Conservation (phyloP, 1,139 yeast genomes). For the Pneumocystis oryctolagi region DNA sequence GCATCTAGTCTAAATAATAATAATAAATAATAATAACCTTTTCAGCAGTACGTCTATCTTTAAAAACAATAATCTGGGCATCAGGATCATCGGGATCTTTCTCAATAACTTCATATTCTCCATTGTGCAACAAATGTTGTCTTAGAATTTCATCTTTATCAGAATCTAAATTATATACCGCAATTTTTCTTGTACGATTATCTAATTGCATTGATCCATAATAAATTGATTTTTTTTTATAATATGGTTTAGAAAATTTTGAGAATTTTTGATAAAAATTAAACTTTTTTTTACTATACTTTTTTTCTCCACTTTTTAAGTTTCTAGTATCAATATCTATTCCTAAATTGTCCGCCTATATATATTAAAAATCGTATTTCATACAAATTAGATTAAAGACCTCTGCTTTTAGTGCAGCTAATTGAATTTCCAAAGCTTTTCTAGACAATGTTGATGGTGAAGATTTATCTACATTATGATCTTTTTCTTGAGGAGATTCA, state of each 20-base stretch:
- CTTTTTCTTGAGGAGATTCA: constrained; percentile 12
- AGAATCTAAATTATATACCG: constrained; percentile 21
- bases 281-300: neutral
- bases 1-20: neutral
- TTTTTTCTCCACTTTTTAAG: neutral
- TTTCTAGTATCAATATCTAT: neutral
- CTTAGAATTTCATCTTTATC: constrained; percentile 23
- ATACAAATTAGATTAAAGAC: constrained; percentile 18
- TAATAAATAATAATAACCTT: constrained; percentile 19
- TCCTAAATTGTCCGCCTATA: neutral
- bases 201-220: constrained; percentile 22
- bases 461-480: constrained; percentile 14
- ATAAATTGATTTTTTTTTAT: neutral
- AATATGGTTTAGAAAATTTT: neutral
- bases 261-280: neutral
- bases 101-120: constrained; percentile 16
- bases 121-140: constrained; percentile 14
- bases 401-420: constrained; percentile 26
- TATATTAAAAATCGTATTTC: neutral
- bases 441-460: constrained; percentile 16
- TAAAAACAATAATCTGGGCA: constrained; percentile 26
- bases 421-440: constrained; percentile 24
- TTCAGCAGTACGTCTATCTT: constrained; percentile 31
- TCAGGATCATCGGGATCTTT: constrained; percentile 12
- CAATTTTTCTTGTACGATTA: constrained; percentile 27